A percentile compares a stretch with the other conserved stretches of the same genome.
These are phyloP conservation scores for Moricandia arvensis DNA, from an alignment of 345 rosid species.

Conservation along the genomic window DNA sequence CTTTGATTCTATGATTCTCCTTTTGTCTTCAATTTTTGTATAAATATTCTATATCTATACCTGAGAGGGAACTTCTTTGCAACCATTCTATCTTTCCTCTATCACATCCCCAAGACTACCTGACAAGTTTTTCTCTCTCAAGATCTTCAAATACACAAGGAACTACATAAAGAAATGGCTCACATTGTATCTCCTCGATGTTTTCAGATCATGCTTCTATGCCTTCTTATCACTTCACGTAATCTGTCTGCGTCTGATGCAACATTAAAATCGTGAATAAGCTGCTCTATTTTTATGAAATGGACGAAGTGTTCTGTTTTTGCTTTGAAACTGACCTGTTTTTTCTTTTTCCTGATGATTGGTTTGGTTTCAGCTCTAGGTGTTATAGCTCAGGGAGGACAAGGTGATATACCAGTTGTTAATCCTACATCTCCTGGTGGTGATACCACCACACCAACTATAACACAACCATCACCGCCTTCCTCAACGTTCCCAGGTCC, in stretches of 20 bases:
- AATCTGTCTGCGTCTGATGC: conserved; percentile 33
- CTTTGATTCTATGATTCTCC: conserved; percentile 64
- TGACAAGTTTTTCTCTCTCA: conserved; percentile 7
- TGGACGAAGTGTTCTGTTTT: conserved; percentile 1
- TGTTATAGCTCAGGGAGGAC: conserved; percentile 40
- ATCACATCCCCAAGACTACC: conserved; percentile 31
- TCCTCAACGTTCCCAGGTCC: conserved; percentile 34
- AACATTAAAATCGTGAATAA: neutral
- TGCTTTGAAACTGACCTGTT: conserved; percentile 11
- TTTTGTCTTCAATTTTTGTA: conserved; percentile 33
- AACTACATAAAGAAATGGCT: conserved; percentile 49
- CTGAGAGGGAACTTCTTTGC: conserved; percentile 56
- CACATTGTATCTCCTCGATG: conserved; percentile 32
- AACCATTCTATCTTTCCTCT: conserved; percentile 44
- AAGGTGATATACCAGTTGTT: conserved; percentile 55
- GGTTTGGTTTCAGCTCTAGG: conserved; percentile 27
- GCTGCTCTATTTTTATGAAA: no score
- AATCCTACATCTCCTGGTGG: conserved; percentile 66
- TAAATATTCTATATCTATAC: conserved; percentile 23
- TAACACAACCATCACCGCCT: conserved; percentile 40
- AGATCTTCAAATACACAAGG: conserved; percentile 27
- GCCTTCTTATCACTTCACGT: conserved; percentile 68
- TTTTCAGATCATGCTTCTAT: conserved; percentile 46
- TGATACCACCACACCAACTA: conserved; percentile 5
- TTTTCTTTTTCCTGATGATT: conserved; percentile 16